These are phyloP conservation scores for Cephaloascus albidus DNA, from an alignment of 805 yeast species.

Conservation along the genomic window DNA sequence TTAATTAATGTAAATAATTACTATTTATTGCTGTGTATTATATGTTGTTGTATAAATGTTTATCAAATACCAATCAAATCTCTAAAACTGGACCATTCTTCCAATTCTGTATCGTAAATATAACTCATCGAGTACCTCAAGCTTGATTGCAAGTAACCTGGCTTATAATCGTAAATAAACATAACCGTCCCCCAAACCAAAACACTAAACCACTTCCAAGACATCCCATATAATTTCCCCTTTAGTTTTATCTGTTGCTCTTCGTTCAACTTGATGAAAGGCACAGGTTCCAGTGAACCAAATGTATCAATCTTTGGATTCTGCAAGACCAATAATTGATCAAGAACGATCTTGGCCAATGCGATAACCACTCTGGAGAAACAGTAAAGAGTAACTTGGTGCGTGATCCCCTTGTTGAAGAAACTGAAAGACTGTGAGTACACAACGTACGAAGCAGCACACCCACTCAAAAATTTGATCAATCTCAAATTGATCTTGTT, in stretches of 20 bases:
- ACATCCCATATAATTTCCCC: slow-evolving; percentile 16
- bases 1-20: no score
- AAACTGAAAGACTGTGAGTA: slow-evolving; percentile 22
- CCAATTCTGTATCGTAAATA: slow-evolving; percentile 52
- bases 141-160: slow-evolving; percentile 52
- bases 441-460: slow-evolving; percentile 26
- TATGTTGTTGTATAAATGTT: no score
- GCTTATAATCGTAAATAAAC: slow-evolving; percentile 58
- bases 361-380: slow-evolving; percentile 62
- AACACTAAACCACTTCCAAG: slow-evolving; percentile 57
- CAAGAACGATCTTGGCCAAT: slow-evolving; percentile 40
- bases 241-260: slow-evolving; percentile 24
- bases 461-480: slow-evolving; percentile 21
- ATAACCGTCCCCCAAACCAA: slow-evolving; percentile 67
- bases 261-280: slow-evolving; percentile 17
- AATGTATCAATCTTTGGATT: slow-evolving; percentile 19
- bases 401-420: slow-evolving; percentile 43
- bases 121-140: slow-evolving; percentile 63
- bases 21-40: no score
- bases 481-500: slow-evolving; percentile 15
- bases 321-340: slow-evolving; percentile 21
- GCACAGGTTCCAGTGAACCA: slow-evolving; percentile 9
- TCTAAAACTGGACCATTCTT: slow-evolving; percentile 37
- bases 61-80: no score
- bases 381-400: slow-evolving; percentile 68